These are phyloP conservation scores for Trichosporon ovoides DNA, from an alignment of 1,284 basidiomycete species.

Conservation along the genomic window DNA sequence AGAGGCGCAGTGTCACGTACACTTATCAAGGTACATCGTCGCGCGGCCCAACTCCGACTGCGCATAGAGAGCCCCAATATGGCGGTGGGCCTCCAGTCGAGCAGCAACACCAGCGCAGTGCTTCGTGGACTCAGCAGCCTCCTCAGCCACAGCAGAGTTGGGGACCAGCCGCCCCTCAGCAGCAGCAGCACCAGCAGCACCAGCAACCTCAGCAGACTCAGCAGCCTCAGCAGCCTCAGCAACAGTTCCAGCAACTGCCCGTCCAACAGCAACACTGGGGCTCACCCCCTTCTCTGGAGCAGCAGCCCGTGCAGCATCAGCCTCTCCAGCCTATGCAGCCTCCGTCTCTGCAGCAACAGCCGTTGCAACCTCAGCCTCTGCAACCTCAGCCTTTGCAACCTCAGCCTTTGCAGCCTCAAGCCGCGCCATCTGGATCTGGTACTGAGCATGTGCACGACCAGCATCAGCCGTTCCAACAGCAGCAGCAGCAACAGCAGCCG, in stretches of 20 bases:
- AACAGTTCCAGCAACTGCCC: no score
- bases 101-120: neutral
- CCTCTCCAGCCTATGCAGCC: neutral
- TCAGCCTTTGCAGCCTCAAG: neutral
- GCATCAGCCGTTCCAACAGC: neutral
- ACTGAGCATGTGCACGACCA: neutral
- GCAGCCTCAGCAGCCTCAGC: no score
- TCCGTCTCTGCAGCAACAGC: neutral
- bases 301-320: neutral
- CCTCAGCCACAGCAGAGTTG: neutral
- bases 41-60: neutral
- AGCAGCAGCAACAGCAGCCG: neutral
- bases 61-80: neutral
- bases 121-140: neutral
- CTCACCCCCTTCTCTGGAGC: no score
- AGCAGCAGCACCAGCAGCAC: neutral
- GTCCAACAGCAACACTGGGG: no score
- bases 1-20: neutral
- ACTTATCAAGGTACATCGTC: neutral
- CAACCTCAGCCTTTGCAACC: neutral
- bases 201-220: no score
- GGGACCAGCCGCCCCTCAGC: neutral
- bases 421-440: neutral
- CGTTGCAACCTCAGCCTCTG: no score
- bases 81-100: neutral